phyloP scores from a whole-genome alignment of 768 basidiomycete species.

The Hygrophorus pudorinus region DNA sequence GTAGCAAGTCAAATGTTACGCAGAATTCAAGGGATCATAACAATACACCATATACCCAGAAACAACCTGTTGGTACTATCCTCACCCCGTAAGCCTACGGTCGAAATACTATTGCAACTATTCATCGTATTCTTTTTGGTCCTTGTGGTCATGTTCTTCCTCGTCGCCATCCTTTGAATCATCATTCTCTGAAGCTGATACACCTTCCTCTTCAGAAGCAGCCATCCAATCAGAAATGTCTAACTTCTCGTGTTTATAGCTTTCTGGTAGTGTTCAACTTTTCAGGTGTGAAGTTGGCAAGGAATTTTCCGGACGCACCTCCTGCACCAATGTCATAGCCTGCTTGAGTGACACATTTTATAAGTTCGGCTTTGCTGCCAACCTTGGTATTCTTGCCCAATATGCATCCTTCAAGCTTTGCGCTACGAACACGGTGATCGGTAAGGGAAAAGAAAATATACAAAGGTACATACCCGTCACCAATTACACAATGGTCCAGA shows the following conservation, averaged over 20 bases:
- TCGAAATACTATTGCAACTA: no score
- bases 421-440: conserved; percentile 28
- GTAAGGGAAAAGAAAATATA: not conserved
- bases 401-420: conserved; percentile 68
- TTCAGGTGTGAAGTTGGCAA: not conserved
- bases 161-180: not conserved
- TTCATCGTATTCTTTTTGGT: no score
- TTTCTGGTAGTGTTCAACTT: conserved; percentile 27
- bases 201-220: conserved; percentile 13
- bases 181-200: not conserved
- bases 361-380: conserved; percentile 58
- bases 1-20: no score
- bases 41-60: no score
- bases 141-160: no score
- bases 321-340: conserved; percentile 63
- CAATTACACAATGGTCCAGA: conserved; percentile 82
- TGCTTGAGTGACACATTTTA: conserved; percentile 62
- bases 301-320: conserved; percentile 30
- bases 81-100: no score
- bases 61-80: no score
- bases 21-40: no score
- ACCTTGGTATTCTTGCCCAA: conserved; percentile 68
- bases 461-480: conserved; percentile 53
- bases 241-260: conserved; percentile 31
- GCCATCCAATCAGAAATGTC: conserved; percentile 29